Evolutionary conservation across 768 basidiomycete species (phyloP), one percentile per base, ranked within the genome.

Genomic region (Hypholoma fasciculare): DNA sequence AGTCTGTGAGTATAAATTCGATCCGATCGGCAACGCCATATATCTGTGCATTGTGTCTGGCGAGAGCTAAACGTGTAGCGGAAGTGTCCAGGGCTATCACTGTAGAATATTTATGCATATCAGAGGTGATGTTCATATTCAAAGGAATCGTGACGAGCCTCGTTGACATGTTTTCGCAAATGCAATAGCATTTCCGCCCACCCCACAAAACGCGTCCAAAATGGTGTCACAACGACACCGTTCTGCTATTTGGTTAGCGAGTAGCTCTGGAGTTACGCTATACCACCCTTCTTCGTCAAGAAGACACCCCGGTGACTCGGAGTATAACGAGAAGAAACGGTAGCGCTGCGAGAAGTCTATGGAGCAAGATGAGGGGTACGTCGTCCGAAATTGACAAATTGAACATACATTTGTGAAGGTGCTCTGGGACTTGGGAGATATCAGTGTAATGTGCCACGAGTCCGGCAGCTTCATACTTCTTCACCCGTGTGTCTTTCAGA

Each of bases 241-340:
- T 63, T 96, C 90, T 0, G 97, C 96, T 46, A 98, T 98, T 69
- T 94, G 95, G 59, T 84, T 73, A 7, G 96, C 97, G n/a, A 99
- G 86, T 39, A 80, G 81, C 66, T 98, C 95, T 0, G 97, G 96
- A 0, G 97, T 99, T 58, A 98, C 89, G 60, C 91, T 94, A 73
- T 90, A 98, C 96, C 96, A 98, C n/a, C 96, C 96, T 70, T 96
- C 94, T 63, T 91, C 86, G 62, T 98, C 97, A 11, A 98, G 76
- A 2, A 97, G 78, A 68, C 94, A 93, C 0, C 95, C 94, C 0
- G 80, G 78, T 11, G 72, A 71, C 16, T 85, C 72, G 23, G 87
- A 82, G 64, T 94, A 95, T 30, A 85, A 74, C 0, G 90, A 90
- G 70, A 98, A 94, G 62, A 85, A 87, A 1, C 93, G 85, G 54